Evolutionary conservation across 164 flowering plant species (phyloP).

Genomic region (Dillenia turbinata): DNA sequence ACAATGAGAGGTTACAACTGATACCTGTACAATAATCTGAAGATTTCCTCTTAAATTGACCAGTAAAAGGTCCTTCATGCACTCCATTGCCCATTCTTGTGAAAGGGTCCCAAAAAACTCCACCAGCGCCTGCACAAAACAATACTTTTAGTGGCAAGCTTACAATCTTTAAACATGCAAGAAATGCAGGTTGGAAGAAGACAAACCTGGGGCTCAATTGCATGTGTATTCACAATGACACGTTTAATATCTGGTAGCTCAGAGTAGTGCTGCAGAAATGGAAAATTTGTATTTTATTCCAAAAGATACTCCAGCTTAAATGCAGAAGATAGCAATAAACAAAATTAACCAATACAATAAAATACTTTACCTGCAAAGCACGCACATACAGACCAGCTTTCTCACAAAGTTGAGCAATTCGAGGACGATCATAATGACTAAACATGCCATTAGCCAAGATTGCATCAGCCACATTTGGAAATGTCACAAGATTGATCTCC

Average conservation of each 20-base stretch:
- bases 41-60: conserved; percentile 96
- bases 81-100: conserved; percentile 96
- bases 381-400: conserved; percentile 91
- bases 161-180: background rate
- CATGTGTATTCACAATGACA: conserved; percentile 98
- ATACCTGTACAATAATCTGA: conserved; percentile 99
- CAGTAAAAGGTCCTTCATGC: conserved; percentile 97
- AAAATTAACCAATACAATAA: background rate
- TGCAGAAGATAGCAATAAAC: background rate
- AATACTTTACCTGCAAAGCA: conserved; percentile 71
- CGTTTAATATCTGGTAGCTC: conserved; percentile 97
- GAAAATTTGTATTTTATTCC: background rate
- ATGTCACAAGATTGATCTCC: conserved; percentile 96
- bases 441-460: conserved; percentile 99
- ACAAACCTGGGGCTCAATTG: conserved; percentile 97
- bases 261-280: conserved; percentile 75
- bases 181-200: background rate
- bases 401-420: conserved; percentile 98
- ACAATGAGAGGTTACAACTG: background rate
- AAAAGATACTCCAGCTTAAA: background rate
- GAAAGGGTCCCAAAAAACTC: conserved; percentile 99
- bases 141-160: conserved; percentile 15
- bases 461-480: conserved; percentile 99
- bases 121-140: conserved; percentile 74
- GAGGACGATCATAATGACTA: conserved; percentile 97